These are phyloP conservation scores for Phialophora chinensis DNA, from an alignment of 2,329 filamentous ascomycete genomes.

Conservation along the genomic window DNA sequence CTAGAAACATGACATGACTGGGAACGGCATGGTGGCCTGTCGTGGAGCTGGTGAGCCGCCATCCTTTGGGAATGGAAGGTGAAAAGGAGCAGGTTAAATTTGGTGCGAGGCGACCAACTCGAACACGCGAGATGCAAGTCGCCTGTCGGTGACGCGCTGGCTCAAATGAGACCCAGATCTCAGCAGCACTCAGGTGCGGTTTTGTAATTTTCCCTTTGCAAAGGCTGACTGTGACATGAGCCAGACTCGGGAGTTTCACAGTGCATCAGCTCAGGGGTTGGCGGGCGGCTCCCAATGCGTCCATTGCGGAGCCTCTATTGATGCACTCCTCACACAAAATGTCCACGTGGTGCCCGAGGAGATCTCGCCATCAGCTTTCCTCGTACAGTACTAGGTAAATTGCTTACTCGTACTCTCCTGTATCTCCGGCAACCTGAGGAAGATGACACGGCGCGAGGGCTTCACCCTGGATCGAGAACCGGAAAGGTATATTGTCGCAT, in stretches of 20 bases:
- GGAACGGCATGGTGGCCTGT: slow-evolving; percentile 12
- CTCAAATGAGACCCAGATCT: neutral
- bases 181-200: neutral
- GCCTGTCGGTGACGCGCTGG: slow-evolving; percentile 7
- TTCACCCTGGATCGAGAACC: neutral
- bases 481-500: neutral
- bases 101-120: neutral
- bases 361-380: neutral
- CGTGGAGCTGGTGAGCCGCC: slow-evolving; percentile 11
- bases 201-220: neutral
- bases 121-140: slow-evolving; percentile 4
- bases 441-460: neutral
- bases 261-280: slow-evolving; percentile 6
- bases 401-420: neutral
- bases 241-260: neutral
- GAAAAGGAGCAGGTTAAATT: slow-evolving; percentile 12
- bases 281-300: neutral
- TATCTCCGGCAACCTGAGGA: neutral
- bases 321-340: neutral
- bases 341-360: neutral
- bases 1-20: slow-evolving; percentile 25
- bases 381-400: neutral
- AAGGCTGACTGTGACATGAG: neutral
- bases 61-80: slow-evolving; percentile 15
- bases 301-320: neutral